Percentiles rank a stretch among this genome's conserved stretches.
Conservation (phyloP, 768 basidiomycete species). For the Panus rudis region DNA sequence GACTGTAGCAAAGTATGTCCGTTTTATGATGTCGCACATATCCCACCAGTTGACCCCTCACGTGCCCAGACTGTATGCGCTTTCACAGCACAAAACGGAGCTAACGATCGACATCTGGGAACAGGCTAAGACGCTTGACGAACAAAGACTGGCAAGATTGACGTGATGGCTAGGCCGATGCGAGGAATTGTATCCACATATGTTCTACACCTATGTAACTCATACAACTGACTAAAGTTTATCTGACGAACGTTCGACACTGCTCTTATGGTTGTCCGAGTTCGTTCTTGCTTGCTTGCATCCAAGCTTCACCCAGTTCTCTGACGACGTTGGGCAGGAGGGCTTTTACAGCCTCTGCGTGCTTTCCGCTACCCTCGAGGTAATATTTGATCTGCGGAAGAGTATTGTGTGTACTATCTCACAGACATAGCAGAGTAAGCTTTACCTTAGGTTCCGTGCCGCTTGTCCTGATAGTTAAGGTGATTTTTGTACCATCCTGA, state of each 20-base stretch:
- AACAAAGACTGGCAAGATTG: constrained; percentile 29
- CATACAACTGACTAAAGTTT: not conserved
- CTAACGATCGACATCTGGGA: constrained; percentile 60
- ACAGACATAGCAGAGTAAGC: not conserved
- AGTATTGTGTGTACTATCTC: not conserved
- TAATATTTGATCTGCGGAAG: constrained; percentile 75
- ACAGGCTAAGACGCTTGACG: constrained; percentile 53
- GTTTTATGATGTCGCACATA: not conserved
- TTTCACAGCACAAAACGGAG: constrained; percentile 49
- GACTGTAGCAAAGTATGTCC: constrained; percentile 55
- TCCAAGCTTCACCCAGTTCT: constrained; percentile 61
- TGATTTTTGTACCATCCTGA: constrained; percentile 40
- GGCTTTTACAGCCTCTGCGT: constrained; percentile 37
- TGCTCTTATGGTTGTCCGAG: constrained; percentile 27
- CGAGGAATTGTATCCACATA: no score
- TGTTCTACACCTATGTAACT: not conserved
- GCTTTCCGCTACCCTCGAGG: constrained; percentile 66
- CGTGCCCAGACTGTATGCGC: constrained; percentile 47
- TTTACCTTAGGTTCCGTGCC: constrained; percentile 86
- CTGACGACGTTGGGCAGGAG: constrained; percentile 50
- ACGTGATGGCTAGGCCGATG: not conserved
- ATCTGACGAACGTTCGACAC: not conserved
- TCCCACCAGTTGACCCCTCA: not conserved
- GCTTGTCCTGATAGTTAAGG: constrained; percentile 75
- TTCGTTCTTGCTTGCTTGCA: constrained; percentile 51